Percentiles rank a stretch among this genome's conserved stretches.
These are phyloP conservation scores for Trichothecium sympodiale DNA, from an alignment of 2,329 filamentous ascomycete genomes.

Conservation along the genomic window DNA sequence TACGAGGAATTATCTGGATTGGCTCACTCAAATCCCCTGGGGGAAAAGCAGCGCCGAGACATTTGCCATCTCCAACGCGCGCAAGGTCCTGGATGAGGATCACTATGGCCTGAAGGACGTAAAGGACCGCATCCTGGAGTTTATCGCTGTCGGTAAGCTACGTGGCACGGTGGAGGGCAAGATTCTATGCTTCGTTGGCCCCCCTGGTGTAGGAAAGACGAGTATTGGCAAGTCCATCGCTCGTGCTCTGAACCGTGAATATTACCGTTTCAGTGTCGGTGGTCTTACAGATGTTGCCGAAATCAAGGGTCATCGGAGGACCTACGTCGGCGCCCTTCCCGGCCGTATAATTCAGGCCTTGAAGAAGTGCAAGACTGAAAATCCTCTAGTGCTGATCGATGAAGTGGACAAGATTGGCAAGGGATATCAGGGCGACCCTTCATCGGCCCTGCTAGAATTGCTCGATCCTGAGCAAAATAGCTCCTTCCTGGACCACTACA, in stretches of 20 bases:
- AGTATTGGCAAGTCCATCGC: slow-evolving; percentile 98
- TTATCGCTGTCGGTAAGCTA: slow-evolving; percentile 95
- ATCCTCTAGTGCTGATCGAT: slow-evolving; percentile 90
- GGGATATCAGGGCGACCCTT: slow-evolving; percentile 92
- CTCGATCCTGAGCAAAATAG: slow-evolving; percentile 95
- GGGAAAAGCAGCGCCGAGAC: slow-evolving; percentile 92
- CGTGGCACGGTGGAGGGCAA: slow-evolving; percentile 96
- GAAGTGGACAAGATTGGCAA: slow-evolving; percentile 97
- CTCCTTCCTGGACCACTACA: slow-evolving; percentile 96
- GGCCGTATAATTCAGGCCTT: slow-evolving; percentile 95
- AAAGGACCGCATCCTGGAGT: slow-evolving; percentile 95
- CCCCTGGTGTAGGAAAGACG: slow-evolving; percentile 95
- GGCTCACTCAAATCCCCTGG: slow-evolving; percentile 98
- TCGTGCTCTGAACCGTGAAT: slow-evolving; percentile 84
- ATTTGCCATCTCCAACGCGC: slow-evolving; percentile 86
- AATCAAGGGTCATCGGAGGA: slow-evolving; percentile 94
- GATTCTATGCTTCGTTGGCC: slow-evolving; percentile 94
- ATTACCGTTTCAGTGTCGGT: slow-evolving; percentile 97
- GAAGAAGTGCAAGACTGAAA: slow-evolving; percentile 99
- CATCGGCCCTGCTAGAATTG: slow-evolving; percentile 84
- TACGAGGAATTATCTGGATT: slow-evolving; percentile 94
- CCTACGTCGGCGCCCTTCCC: slow-evolving; percentile 90
- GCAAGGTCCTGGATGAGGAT: slow-evolving; percentile 86
- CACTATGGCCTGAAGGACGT: slow-evolving; percentile 96
- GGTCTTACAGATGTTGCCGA: slow-evolving; percentile 95